Conservation (phyloP, 2,329 filamentous ascomycete genomes). For the Arthroderma sp. region DNA sequence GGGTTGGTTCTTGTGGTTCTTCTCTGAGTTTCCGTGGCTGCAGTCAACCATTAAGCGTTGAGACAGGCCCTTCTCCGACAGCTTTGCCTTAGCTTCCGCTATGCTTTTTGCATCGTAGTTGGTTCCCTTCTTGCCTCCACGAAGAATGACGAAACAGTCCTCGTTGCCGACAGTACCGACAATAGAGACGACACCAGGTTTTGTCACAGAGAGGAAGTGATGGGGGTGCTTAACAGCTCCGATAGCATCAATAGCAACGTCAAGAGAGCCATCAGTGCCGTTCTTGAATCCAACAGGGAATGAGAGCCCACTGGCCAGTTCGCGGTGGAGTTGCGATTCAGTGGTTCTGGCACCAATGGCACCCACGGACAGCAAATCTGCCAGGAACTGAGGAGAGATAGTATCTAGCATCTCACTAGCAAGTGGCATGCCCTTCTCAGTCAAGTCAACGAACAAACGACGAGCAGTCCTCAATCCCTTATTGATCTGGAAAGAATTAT, state of each 20-base stretch:
- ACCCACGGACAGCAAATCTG: constrained; percentile 87
- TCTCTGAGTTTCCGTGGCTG: constrained; percentile 95
- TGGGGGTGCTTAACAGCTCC: constrained; percentile 56
- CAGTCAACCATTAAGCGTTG: constrained; percentile 96
- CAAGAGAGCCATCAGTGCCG: constrained; percentile 83
- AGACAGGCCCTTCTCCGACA: constrained; percentile 71
- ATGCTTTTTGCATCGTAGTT: constrained; percentile 88
- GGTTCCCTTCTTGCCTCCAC: constrained; percentile 80
- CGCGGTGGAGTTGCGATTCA: constrained; percentile 90
- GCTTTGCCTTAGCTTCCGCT: constrained; percentile 60
- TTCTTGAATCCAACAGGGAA: constrained; percentile 99
- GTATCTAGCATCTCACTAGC: constrained; percentile 98
- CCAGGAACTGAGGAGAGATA: constrained; percentile 94
- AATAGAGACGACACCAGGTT: constrained; percentile 90
- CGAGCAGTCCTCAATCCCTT: constrained; percentile 89
- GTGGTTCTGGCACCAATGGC: constrained; percentile 94
- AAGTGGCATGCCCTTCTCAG: constrained; percentile 77
- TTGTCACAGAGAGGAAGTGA: constrained; percentile 97
- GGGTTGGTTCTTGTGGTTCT: constrained; percentile 95
- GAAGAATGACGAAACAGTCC: constrained; percentile 92
- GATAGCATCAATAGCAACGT: constrained; percentile 90
- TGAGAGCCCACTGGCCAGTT: constrained; percentile 84
- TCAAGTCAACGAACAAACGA: constrained; percentile 86
- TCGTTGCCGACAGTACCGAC: constrained; percentile 88
- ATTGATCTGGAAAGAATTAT: constrained; percentile 97